Evolutionary conservation across 495 filamentous ascomycete species (phyloP).

Genomic region (Penicillium coprophilum): DNA sequence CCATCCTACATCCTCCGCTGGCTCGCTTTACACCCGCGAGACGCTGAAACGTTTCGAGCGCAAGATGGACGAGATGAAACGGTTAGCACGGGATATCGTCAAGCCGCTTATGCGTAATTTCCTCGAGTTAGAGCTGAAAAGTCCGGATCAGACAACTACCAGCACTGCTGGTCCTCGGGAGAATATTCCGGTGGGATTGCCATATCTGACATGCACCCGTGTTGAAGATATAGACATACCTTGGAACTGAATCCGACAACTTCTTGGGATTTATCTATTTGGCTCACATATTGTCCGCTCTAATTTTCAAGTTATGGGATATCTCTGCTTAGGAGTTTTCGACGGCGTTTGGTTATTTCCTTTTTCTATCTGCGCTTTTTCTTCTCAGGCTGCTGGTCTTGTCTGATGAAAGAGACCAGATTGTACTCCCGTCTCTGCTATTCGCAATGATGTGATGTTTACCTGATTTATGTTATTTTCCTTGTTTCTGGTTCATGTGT

Average conservation of each 20-base stretch:
- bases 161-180: constrained; percentile 12
- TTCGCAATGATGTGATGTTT: constrained; percentile 22
- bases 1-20: constrained; percentile 42
- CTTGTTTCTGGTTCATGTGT: constrained; percentile 20
- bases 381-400: constrained; percentile 21
- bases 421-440: constrained; percentile 8
- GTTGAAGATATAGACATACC: constrained; percentile 76
- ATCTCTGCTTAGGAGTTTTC: constrained; percentile 4
- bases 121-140: constrained; percentile 69
- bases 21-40: constrained; percentile 71
- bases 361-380: constrained; percentile 1
- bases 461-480: constrained; percentile 16
- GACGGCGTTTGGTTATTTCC: not conserved
- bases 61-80: constrained; percentile 83
- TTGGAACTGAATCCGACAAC: constrained; percentile 53
- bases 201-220: constrained; percentile 78
- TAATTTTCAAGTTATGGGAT: not conserved
- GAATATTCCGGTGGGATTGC: constrained; percentile 42
- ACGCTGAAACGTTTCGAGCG: constrained; percentile 78
- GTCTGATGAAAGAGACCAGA: constrained; percentile 3
- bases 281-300: not conserved
- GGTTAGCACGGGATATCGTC: constrained; percentile 76
- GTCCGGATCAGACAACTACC: constrained; percentile 24
- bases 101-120: constrained; percentile 81
- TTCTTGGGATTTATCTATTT: not conserved